Evolutionary conservation across 768 basidiomycete species (phyloP), one percentile per base, ranked within the genome.

Genomic region (Coprinopsis sp.): DNA sequence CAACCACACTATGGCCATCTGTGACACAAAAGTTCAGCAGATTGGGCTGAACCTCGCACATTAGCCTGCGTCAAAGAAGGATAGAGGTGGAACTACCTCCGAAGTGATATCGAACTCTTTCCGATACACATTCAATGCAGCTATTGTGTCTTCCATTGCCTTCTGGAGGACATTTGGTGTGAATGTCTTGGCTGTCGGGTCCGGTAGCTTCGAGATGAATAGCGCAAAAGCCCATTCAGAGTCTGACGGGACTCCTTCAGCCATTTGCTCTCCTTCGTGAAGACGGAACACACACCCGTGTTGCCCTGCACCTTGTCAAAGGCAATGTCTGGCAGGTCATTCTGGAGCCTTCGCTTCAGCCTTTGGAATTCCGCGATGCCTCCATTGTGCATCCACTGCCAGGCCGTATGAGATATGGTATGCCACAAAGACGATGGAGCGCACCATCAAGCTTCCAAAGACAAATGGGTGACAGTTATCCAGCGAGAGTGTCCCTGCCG

Each of bases 191-290:
- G 90, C 87, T 58, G 85, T 76, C 2, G 88, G 79, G 59, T 94
- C 81, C 34, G 85, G 84, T 21, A 94, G 77, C 91, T 85, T 88
- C 2, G 93, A 90, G 24, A 98, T 65, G 63, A 94, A 88, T 41
- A 95, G 67, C 6, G 90, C 93, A 61, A 98, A 99, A 4, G 91
- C 86, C 93, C 94, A 97, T 72, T 99, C 94, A 3, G 91, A 94
- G 66, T 99, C 95, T 87, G 8, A 25, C 19, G 33, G 24, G 33
- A 24, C 44, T 24, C 22, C 14, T 7, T 34, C 30, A 30, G 31
- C n/a, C 18, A 48, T 19, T 47, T 37, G 28, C 22, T 12, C 2
- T 1, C 22, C 39, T 10, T 11, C 19, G 38, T 43, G 28, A 24
- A 25, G 21, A 24, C 22, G 6, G 16, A 28, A n/a, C 24, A 54